phyloP scores from a whole-genome alignment of 768 basidiomycete genomes.

The Kondoa malvinella region DNA sequence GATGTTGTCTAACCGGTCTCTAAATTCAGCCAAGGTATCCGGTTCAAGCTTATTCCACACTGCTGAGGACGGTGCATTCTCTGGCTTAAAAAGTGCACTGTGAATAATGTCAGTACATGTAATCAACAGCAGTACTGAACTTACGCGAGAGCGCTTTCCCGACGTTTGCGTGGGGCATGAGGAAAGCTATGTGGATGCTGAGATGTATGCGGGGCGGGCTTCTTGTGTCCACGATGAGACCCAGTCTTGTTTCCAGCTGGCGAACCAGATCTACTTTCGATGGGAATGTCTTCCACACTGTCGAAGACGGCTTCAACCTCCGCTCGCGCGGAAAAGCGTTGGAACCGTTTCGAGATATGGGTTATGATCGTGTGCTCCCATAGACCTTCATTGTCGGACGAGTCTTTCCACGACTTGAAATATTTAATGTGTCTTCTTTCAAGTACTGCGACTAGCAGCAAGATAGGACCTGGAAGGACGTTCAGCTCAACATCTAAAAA shows the following conservation, averaged over 20 bases:
- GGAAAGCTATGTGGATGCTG: background rate
- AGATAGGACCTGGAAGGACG: background rate
- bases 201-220: too few species aligned
- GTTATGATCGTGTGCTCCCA: background rate
- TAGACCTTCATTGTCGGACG: background rate
- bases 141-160: background rate
- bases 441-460: background rate
- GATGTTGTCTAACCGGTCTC: background rate
- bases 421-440: background rate
- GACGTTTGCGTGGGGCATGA: background rate
- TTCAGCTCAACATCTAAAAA: background rate
- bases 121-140: background rate
- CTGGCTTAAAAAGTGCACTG: background rate
- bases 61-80: background rate
- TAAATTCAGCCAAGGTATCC: background rate
- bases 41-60: background rate
- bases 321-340: background rate
- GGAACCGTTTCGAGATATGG: background rate
- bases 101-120: background rate
- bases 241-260: background rate
- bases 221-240: background rate
- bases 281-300: background rate
- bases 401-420: background rate
- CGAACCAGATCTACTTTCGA: background rate
- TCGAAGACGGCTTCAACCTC: background rate